Percentiles rank a stretch among this genome's conserved stretches.
Evolutionary conservation across 352 stramenopile genomes (phyloP).

Genomic region (Phytopythium cucurbitacearum): DNA sequence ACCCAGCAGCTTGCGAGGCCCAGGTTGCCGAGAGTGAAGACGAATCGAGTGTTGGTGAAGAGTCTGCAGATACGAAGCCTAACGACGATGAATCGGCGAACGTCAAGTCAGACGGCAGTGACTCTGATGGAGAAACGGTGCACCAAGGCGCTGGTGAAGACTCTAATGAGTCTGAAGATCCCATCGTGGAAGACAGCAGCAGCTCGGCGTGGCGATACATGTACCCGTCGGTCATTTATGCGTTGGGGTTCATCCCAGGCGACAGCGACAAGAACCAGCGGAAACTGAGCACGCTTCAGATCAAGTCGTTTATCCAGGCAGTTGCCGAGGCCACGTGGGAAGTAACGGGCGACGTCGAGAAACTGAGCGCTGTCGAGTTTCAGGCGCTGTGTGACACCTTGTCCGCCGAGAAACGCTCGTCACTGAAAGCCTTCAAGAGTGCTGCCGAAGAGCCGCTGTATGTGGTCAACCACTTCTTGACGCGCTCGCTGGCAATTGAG

Average conservation of each 20-base stretch:
- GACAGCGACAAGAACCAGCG: constrained; percentile 34
- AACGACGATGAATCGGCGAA: constrained; percentile 6
- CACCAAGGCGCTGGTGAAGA: too few species aligned
- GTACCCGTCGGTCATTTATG: constrained; percentile 70
- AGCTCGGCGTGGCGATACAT: constrained; percentile 38
- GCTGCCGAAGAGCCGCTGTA: constrained; percentile 50
- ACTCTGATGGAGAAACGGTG: background rate
- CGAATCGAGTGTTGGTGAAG: too few species aligned
- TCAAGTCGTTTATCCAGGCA: constrained; percentile 84
- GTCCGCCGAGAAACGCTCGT: constrained; percentile 20
- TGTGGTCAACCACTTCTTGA: constrained; percentile 67
- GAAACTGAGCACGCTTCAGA: constrained; percentile 76
- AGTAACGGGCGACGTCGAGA: constrained; percentile 40
- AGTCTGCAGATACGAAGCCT: background rate
- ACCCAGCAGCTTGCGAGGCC: too few species aligned
- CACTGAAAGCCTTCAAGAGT: constrained; percentile 22
- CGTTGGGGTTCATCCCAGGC: constrained; percentile 57
- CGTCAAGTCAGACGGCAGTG: constrained; percentile 9
- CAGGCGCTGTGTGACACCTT: constrained; percentile 72
- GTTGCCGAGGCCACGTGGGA: constrained; percentile 64
- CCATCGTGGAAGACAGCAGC: background rate
- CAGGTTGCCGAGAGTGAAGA: too few species aligned
- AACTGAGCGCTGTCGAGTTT: constrained; percentile 65
- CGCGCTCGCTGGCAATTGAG: constrained; percentile 43
- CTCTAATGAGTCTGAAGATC: too few species aligned